A percentile compares a stretch with the other conserved stretches of the same genome.
phyloP scores from a whole-genome alignment of 331 rosid species.

The Quercus lobata region DNA sequence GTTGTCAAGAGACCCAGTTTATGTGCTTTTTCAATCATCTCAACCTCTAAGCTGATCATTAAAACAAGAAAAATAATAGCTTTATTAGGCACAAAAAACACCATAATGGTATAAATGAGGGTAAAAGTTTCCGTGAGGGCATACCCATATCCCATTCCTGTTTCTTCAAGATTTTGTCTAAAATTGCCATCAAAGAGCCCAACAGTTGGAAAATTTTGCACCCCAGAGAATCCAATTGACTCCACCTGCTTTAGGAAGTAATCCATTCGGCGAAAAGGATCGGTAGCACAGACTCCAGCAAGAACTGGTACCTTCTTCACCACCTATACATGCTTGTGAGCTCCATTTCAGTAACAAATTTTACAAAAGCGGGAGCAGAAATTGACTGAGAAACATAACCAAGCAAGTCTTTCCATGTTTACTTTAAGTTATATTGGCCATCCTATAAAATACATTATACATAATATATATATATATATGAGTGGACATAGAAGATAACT shows the following conservation, averaged over 20 bases:
- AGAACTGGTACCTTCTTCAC: slow-evolving; percentile 85
- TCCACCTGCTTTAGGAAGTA: slow-evolving; percentile 83
- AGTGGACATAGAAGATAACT: too few relatives aligned
- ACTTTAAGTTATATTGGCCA: neutral
- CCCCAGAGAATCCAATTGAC: slow-evolving; percentile 82
- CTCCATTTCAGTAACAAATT: slow-evolving; percentile 2
- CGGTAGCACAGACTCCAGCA: slow-evolving; percentile 88
- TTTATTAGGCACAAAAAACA: slow-evolving; percentile 2
- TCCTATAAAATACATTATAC: neutral
- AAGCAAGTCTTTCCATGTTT: neutral
- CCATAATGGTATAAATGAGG: neutral
- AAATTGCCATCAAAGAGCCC: slow-evolving; percentile 91
- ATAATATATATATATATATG: too few relatives aligned
- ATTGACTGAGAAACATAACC: slow-evolving; percentile 1
- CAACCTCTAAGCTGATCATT: slow-evolving; percentile 75
- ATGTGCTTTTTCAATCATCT: slow-evolving; percentile 84
- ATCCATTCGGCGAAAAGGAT: slow-evolving; percentile 89
- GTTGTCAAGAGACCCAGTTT: slow-evolving; percentile 90
- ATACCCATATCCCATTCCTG: slow-evolving; percentile 95
- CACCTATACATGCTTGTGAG: slow-evolving; percentile 46
- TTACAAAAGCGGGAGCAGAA: neutral
- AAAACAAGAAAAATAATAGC: slow-evolving; percentile 15
- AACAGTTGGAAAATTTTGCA: slow-evolving; percentile 94
- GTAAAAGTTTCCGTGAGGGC: slow-evolving; percentile 6
- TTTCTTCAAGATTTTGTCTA: slow-evolving; percentile 93